phyloP scores from a whole-genome alignment of 2,329 filamentous ascomycete genomes.

The Aureobasidium pullulans region DNA sequence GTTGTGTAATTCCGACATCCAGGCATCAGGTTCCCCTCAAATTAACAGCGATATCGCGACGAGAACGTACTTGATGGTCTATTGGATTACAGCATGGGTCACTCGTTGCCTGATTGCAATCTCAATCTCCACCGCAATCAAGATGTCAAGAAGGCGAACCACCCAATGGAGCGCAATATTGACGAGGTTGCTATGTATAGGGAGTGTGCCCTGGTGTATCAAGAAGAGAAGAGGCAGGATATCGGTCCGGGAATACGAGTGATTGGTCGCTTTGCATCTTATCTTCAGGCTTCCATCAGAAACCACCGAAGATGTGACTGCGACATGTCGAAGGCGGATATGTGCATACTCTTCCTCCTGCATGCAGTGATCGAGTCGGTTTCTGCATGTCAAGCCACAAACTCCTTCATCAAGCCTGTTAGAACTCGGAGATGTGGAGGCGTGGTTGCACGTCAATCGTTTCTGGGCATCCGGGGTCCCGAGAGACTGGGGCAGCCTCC shows the following conservation, averaged over 20 bases:
- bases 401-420: not conserved
- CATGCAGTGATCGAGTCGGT: not conserved
- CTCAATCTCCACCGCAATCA: not conserved
- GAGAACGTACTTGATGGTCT: not conserved
- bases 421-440: not conserved
- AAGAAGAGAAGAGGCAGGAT: not conserved
- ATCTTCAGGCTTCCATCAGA: not conserved
- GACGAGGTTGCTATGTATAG: too few species aligned
- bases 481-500: not conserved
- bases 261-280: not conserved
- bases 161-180: too few species aligned
- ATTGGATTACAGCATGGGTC: not conserved
- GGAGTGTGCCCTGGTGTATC: too few species aligned
- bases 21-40: not conserved
- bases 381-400: not conserved
- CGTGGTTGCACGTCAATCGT: constrained; percentile 6
- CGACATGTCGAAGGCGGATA: not conserved
- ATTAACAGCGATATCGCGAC: not conserved
- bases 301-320: not conserved
- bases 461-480: constrained; percentile 3
- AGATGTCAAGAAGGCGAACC: not conserved
- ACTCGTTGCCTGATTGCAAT: not conserved
- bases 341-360: not conserved
- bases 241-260: not conserved
- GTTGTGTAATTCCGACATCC: not conserved